Conservation (phyloP, 2,329 filamentous ascomycete genomes). For the Penicillium sp. region DNA sequence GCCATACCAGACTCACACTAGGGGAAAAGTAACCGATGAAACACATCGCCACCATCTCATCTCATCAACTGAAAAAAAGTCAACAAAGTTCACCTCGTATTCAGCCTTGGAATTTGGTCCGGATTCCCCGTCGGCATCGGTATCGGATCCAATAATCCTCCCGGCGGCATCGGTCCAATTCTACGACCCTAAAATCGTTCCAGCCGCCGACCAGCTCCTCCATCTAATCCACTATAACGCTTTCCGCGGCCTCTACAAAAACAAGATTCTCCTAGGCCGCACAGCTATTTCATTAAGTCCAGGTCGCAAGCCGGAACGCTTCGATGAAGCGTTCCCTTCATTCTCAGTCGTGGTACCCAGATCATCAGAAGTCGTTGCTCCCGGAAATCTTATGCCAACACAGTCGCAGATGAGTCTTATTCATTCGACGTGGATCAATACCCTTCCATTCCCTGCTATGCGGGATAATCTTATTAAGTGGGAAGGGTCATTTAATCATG, state of each 20-base stretch:
- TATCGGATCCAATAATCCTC: not conserved
- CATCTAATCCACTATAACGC: constrained; percentile 29
- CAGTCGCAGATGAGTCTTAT: constrained; percentile 11
- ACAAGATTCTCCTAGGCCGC: constrained; percentile 20
- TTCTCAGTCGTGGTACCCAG: constrained; percentile 7
- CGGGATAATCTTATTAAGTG: constrained; percentile 19
- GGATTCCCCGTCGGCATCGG: not conserved
- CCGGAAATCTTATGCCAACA: constrained; percentile 14
- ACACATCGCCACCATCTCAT: not conserved
- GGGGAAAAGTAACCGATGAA: not conserved
- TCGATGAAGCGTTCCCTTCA: constrained; percentile 2
- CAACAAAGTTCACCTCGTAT: not conserved
- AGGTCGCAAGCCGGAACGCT: not conserved
- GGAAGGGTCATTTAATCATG: constrained; percentile 13
- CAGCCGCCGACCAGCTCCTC: constrained; percentile 24
- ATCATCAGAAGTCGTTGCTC: not conserved
- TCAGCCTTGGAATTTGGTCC: not conserved
- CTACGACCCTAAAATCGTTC: not conserved
- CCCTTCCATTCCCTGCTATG: constrained; percentile 18
- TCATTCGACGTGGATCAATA: constrained; percentile 21
- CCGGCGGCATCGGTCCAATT: not conserved
- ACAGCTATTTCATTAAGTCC: constrained; percentile 1
- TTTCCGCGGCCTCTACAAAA: constrained; percentile 23
- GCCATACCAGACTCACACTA: not conserved
- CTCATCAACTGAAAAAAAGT: not conserved